These are phyloP conservation scores for Ceratocystiopsis brevicomis DNA, from an alignment of 2,329 filamentous ascomycete genomes.

Conservation along the genomic window DNA sequence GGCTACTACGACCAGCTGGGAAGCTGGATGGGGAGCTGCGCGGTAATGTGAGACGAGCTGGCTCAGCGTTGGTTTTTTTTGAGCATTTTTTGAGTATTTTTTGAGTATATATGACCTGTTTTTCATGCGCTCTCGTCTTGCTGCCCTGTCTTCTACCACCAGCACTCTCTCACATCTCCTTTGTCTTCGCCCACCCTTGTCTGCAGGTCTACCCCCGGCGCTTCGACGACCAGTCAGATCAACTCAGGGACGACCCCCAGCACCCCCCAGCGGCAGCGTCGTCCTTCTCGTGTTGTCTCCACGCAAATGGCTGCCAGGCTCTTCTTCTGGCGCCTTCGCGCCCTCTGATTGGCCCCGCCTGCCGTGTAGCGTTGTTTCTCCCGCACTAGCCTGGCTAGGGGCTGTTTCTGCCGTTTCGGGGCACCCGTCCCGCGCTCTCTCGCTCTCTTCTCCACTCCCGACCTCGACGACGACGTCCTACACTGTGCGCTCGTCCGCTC, in stretches of 20 bases:
- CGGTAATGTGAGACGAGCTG: conserved; percentile 26
- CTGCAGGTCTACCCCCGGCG: background rate
- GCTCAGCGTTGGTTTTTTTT: no score
- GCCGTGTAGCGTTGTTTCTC: background rate
- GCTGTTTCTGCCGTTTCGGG: background rate
- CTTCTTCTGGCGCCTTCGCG: no score
- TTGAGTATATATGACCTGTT: background rate
- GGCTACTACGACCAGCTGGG: conserved; percentile 60
- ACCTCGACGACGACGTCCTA: no score
- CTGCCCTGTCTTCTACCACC: no score
- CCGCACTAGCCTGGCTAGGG: background rate
- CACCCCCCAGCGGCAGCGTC: no score
- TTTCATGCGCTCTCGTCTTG: background rate
- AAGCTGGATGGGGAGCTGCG: conserved; percentile 29
- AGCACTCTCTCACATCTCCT: no score
- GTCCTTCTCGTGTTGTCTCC: no score
- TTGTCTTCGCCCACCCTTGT: no score
- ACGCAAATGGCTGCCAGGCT: no score
- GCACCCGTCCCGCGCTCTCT: background rate
- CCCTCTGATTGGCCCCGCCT: background rate
- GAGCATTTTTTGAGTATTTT: no score
- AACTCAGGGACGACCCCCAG: background rate
- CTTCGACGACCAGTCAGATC: conserved; percentile 6
- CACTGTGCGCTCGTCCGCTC: background rate
- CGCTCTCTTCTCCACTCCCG: no score